Conservation (phyloP, 164 flowering plant genomes). For the Macadamia tetraphylla region DNA sequence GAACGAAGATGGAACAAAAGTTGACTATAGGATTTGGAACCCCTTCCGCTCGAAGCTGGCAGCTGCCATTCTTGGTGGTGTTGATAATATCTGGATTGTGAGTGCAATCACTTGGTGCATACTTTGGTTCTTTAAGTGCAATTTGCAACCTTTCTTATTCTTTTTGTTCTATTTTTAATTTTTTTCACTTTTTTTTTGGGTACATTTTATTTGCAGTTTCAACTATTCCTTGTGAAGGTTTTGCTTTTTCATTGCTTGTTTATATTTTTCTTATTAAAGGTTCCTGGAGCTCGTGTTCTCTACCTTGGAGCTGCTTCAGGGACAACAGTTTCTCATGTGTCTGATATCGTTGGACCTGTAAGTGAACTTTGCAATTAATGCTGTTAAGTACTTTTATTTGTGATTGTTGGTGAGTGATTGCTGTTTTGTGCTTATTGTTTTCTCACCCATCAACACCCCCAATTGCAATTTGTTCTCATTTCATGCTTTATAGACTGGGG, state of each 20-base stretch:
- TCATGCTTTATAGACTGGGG: constrained; percentile 47
- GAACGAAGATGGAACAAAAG: constrained; percentile 90
- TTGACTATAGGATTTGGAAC: constrained; percentile 91
- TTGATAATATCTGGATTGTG: constrained; percentile 87
- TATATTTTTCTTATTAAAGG: constrained; percentile 23
- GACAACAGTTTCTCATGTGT: constrained; percentile 95
- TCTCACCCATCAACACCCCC: not conserved
- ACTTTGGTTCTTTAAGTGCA: not conserved
- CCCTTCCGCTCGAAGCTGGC: constrained; percentile 97
- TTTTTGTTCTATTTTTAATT: not conserved
- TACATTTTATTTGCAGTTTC: not conserved
- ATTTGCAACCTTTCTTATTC: not conserved
- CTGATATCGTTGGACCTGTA: constrained; percentile 97
- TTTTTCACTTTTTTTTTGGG: not conserved
- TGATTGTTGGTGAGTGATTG: not conserved
- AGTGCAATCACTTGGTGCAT: constrained; percentile 21
- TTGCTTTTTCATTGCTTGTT: not conserved
- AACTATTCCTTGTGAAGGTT: not conserved
- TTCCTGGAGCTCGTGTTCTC: constrained; percentile 81
- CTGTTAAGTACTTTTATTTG: not conserved
- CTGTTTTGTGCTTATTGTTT: not conserved
- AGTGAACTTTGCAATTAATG: constrained; percentile 19
- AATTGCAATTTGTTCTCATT: not conserved
- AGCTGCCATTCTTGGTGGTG: constrained; percentile 88
- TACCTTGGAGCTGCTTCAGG: constrained; percentile 99